Percentiles rank a stretch among this genome's conserved stretches.
Conservation (phyloP, 495 filamentous ascomycete species). For the Penicillium pancosmium region DNA sequence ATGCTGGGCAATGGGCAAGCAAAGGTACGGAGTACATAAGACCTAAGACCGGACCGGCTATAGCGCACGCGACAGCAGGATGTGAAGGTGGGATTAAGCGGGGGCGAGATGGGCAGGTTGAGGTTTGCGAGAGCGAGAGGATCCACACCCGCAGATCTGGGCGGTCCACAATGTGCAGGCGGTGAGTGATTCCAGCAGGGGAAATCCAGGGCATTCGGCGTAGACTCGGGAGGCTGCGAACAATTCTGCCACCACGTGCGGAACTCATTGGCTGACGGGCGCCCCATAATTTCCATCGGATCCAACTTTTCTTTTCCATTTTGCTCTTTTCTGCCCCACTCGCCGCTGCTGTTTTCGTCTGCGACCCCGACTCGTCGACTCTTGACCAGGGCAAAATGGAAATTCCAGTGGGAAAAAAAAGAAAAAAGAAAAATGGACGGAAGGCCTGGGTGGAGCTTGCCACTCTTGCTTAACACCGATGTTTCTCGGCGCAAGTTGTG, state of each 20-base stretch:
- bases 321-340: slow-evolving; percentile 2
- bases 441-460: slow-evolving; percentile 16
- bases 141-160: slow-evolving; percentile 10
- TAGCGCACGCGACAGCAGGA: slow-evolving; percentile 5
- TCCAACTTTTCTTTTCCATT: background rate
- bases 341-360: slow-evolving; percentile 12
- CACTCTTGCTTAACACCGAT: slow-evolving; percentile 34
- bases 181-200: background rate
- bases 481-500: slow-evolving; percentile 26
- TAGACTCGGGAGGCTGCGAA: background rate
- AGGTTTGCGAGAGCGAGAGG: background rate
- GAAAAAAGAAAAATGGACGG: background rate
- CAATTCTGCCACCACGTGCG: slow-evolving; percentile 33
- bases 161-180: slow-evolving; percentile 4
- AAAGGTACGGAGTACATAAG: background rate
- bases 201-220: background rate
- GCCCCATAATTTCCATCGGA: background rate
- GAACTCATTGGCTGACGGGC: slow-evolving; percentile 19
- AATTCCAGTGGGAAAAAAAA: background rate
- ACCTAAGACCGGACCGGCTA: background rate
- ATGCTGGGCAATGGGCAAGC: background rate
- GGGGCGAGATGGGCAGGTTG: background rate
- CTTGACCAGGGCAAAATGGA: background rate
- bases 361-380: background rate
- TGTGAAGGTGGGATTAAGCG: background rate